These are phyloP conservation scores for Oenanthe javanica DNA, from an alignment of 140 eudicot genomes.

Conservation along the genomic window DNA sequence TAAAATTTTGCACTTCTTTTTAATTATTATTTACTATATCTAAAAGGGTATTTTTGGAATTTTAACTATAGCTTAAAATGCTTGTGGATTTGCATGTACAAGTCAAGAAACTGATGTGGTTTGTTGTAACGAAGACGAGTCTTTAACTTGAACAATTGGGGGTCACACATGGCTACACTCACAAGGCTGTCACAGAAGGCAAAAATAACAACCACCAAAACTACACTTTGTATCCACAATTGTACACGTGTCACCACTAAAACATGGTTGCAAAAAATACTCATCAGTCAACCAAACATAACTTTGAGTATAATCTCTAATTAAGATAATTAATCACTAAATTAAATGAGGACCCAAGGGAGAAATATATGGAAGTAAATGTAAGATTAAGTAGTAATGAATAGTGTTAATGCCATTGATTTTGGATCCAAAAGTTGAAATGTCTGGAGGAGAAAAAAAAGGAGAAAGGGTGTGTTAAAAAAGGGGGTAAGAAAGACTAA, in stretches of 20 bases:
- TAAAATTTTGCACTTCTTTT: not conserved
- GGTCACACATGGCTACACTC: not conserved
- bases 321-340: not conserved
- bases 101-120: conserved; percentile 24
- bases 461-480: conserved; percentile 1
- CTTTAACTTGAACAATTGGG: not conserved
- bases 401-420: conserved; percentile 16
- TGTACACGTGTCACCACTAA: not conserved
- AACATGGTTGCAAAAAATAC: not conserved
- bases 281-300: not conserved
- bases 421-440: conserved; percentile 29
- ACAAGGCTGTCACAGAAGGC: not conserved
- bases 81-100: conserved; percentile 10
- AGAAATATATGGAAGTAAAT: not conserved
- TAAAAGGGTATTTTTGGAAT: conserved; percentile 19
- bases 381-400: not conserved
- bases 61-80: not conserved
- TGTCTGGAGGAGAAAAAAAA: conserved; percentile 15
- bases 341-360: not conserved
- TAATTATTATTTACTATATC: too few species aligned
- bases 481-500: not conserved
- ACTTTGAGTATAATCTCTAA: not conserved
- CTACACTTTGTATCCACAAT: not conserved
- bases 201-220: not conserved
- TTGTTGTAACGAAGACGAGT: conserved; percentile 20